Conservation (phyloP, 2,329 filamentous ascomycete species). For the Parafenestella ontariensis region DNA sequence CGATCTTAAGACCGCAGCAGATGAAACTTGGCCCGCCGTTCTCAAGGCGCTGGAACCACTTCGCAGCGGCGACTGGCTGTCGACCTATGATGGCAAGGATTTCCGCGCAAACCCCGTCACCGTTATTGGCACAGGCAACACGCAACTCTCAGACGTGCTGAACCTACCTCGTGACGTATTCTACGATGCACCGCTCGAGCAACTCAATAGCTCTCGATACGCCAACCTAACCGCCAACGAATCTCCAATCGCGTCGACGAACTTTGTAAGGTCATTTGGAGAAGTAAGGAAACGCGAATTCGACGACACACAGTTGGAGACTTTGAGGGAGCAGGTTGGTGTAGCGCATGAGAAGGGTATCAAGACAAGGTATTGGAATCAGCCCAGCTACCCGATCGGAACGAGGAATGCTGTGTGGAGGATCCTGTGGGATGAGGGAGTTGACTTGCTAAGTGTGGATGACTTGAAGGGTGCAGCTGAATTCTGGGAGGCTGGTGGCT, state of each 20-base stretch:
- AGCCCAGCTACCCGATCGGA: conserved; percentile 63
- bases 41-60: conserved; percentile 64
- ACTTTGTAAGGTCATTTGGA: conserved; percentile 55
- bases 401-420: conserved; percentile 61
- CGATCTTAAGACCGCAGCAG: conserved; percentile 67
- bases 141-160: conserved; percentile 52
- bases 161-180: conserved; percentile 58
- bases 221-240: conserved; percentile 57
- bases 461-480: conserved; percentile 61
- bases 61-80: conserved; percentile 60
- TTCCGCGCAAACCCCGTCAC: conserved; percentile 62
- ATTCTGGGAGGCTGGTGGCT: conserved; percentile 46
- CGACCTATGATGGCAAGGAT: conserved; percentile 56
- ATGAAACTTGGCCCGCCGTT: conserved; percentile 63
- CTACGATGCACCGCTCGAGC: conserved; percentile 64
- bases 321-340: conserved; percentile 60
- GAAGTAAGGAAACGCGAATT: conserved; percentile 48
- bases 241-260: conserved; percentile 62
- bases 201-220: conserved; percentile 51
- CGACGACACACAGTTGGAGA: conserved; percentile 58
- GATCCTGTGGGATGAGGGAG: conserved; percentile 62
- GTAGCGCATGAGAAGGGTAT: conserved; percentile 65
- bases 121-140: conserved; percentile 68
- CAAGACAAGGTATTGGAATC: conserved; percentile 67
- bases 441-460: conserved; percentile 70